Base-by-base conservation (phyloP, 345 rosid species). In the Hirschfeldia incana region DNA sequence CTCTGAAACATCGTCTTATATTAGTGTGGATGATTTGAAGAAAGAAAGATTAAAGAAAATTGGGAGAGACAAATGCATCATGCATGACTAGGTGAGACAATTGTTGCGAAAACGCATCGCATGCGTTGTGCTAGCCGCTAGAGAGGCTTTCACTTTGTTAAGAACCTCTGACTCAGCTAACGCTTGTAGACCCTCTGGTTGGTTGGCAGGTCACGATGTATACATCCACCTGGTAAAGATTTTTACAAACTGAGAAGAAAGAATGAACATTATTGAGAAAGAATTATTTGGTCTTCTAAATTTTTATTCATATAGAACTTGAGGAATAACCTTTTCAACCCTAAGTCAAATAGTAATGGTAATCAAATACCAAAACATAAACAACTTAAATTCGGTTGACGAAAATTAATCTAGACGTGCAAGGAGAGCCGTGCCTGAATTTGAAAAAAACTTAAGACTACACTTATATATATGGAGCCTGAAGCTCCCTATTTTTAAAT, bases 21-120 rank as follows among this genome's bases (percentile, higher is more conserved):
- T 62, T 28, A 69, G 26, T 70, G 66, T 78, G 60, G 51, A 72
- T 65, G 71, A 65, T 65, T 65, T 72, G 72, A 78, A 76, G 72
- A 76, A 69, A 49, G 65, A 26, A 30, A 49, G 42, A 62, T 26
- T 34, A 11, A 28, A 1, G 6, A 62, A 59, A 11, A 29, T 42
- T 60, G 62, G 51, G 32, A 28, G 46, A 34, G 72, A 16, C 81
- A 71, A 30, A 16, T 78, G 81, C 55, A 70, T 37, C 21, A 16
- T 78, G 81, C 55, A 70, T 37, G 26, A 8, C 44, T 57, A 66
- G 68, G 37, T 53, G 63, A 72, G 73, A 66, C 81, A 44, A 44
- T 44, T 44, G 6, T 42, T 42, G 49, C 12, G 13, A 42, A 42
- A 44, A 44, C 53, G 53, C 51, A 74, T 72, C 42, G 28, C 66